Base-by-base conservation (phyloP, 768 basidiomycete species). In the Gloeopeniophorella convolvens region DNA sequence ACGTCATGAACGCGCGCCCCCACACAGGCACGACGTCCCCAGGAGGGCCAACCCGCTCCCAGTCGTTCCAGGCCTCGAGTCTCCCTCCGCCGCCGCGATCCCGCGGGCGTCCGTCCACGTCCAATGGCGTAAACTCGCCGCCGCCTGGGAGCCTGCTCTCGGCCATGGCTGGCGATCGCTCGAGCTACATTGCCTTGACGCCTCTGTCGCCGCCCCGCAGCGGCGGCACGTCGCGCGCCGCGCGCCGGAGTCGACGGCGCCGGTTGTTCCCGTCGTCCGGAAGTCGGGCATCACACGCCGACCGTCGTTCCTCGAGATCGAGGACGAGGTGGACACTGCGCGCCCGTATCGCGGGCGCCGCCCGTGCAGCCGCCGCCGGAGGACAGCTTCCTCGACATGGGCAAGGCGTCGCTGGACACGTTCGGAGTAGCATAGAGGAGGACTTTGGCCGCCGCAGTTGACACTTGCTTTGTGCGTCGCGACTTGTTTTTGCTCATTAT, bases 231-330 rank as follows among this genome's bases (percentile, higher is more conserved):
- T 5, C 9, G 3, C 51, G 37, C 42, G 54, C 20, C 50, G n/a
- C 51, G 32, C 11, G 42, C 48, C 44, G n/a, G 54, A 55, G n/a
- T 26, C 33, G 28, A 16, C 43, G n/a, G n/a, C n/a, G 28, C n/a
- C 42, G 31, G 33, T 47, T n/a, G 15, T 65, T 32, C 30, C 52
- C 13, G 36, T 24, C 15, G 23, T 27, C 8, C 21, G 13, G 31
- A 73, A 75, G 39, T 73, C 70, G 41, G 78, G 77, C 6, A 69
- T 85, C 52, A 74, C 82, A 68, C 72, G 72, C 60, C 83, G 85
- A 60, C 79, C 85, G 16, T 85, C 83, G 1, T 87, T 87, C 63
- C 68, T 87, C 41, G 82, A 85, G 30, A 83, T 87, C 50, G 81
- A 68, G 20, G 70, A 72, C 50, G 63, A 65, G 24, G 42, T 26